phyloP scores from a whole-genome alignment of 1,284 basidiomycete genomes.

The Fomitopsis betulina region DNA sequence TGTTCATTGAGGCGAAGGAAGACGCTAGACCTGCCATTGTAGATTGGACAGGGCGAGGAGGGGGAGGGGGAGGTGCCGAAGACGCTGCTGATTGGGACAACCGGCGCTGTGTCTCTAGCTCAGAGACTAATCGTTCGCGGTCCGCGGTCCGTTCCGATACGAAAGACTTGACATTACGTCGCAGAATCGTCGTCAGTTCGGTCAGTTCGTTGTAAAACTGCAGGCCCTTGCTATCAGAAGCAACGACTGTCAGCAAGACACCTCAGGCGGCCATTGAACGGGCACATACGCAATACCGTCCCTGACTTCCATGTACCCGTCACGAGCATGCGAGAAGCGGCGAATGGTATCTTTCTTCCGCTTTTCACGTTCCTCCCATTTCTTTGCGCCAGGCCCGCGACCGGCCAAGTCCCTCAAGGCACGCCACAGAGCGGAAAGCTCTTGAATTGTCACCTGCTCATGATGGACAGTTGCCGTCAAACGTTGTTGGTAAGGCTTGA shows the following conservation, averaged over 20 bases:
- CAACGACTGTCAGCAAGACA: constrained; percentile 5
- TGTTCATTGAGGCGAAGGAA: constrained; percentile 51
- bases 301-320: constrained; percentile 83
- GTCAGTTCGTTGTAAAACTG: constrained; percentile 87
- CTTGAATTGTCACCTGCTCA: constrained; percentile 68
- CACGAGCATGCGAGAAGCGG: constrained; percentile 71
- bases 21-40: constrained; percentile 37
- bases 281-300: constrained; percentile 74
- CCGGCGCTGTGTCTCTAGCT: constrained; percentile 70
- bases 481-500: constrained; percentile 85
- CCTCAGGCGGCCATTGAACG: not conserved
- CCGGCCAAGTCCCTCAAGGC: constrained; percentile 68
- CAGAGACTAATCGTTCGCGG: constrained; percentile 61
- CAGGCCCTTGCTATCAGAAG: constrained; percentile 65
- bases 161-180: constrained; percentile 59
- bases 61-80: constrained; percentile 40
- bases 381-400: constrained; percentile 64
- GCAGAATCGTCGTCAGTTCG: constrained; percentile 58
- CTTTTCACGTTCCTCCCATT: constrained; percentile 78
- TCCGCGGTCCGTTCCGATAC: constrained; percentile 65
- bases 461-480: constrained; percentile 74
- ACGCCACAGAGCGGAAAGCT: constrained; percentile 70
- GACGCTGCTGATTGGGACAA: constrained; percentile 39
- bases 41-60: constrained; percentile 29
- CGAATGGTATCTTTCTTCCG: constrained; percentile 70